Evolutionary conservation across 805 yeast species (phyloP).

Genomic region (Wickerhamomyces subpelliculosus): DNA sequence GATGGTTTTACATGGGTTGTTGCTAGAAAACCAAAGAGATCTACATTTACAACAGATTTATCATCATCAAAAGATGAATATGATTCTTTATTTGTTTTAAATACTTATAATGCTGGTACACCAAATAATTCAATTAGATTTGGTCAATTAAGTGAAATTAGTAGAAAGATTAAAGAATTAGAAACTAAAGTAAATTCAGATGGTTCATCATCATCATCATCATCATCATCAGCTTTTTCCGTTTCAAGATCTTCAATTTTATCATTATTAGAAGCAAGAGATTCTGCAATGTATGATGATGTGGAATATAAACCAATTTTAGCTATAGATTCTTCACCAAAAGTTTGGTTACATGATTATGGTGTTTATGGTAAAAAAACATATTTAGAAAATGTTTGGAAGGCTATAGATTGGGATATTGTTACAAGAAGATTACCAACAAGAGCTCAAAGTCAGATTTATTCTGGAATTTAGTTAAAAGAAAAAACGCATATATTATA

Average conservation of each 20-base stretch:
- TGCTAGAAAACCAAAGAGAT: conserved; percentile 35
- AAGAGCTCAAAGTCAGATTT: conserved; percentile 22
- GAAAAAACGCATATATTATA: too few species aligned
- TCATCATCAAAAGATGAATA: conserved; percentile 19
- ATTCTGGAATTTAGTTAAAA: too few species aligned
- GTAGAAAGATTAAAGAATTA: conserved; percentile 18
- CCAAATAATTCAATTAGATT: conserved; percentile 60
- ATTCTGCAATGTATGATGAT: conserved; percentile 18
- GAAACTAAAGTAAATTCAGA: conserved; percentile 1
- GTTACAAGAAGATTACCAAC: conserved; percentile 41
- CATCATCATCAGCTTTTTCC: too few species aligned
- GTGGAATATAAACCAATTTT: conserved; percentile 47
- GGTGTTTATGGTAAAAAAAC: conserved; percentile 68
- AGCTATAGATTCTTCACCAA: conserved; percentile 67
- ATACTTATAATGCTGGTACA: conserved; percentile 86
- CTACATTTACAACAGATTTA: conserved; percentile 14
- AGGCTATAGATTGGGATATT: conserved; percentile 65
- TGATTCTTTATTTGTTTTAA: conserved; percentile 56
- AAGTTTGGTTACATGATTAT: conserved; percentile 63
- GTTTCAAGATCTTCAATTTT: too few species aligned
- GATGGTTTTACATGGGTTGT: conserved; percentile 91
- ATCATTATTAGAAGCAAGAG: conserved; percentile 33
- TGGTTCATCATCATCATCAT: conserved; percentile 5
- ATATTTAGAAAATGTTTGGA: conserved; percentile 62
- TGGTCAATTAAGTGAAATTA: conserved; percentile 28